Conservation (phyloP, 2,329 filamentous ascomycete genomes). For the Penicillium sp. region DNA sequence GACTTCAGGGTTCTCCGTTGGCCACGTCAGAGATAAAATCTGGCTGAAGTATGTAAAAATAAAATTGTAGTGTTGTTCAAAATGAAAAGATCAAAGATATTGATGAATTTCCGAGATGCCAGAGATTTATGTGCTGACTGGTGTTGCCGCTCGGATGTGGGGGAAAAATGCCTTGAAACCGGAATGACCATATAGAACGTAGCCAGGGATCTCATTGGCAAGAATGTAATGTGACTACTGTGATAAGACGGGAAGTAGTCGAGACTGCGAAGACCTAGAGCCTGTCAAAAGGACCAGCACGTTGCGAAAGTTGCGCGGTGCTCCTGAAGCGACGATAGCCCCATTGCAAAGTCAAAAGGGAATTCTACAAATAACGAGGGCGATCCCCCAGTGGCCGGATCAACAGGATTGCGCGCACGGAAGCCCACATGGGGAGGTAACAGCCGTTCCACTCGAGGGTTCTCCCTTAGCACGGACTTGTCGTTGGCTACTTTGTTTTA, state of each 20-base stretch:
- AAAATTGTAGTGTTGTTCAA: conserved; percentile 1
- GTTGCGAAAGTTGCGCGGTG: conserved; percentile 12
- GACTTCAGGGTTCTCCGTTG: conserved; percentile 17
- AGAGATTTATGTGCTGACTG: conserved; percentile 20
- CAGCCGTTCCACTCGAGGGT: conserved; percentile 9
- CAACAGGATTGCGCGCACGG: conserved; percentile 15
- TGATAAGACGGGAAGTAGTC: conserved; percentile 19
- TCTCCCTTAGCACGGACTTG: conserved; percentile 5
- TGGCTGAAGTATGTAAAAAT: conserved; percentile 7
- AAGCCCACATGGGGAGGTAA: conserved; percentile 14
- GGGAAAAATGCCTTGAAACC: conserved; percentile 13
- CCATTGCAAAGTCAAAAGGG: conserved; percentile 14
- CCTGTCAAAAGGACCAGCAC: conserved; percentile 13
- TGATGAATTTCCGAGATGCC: conserved; percentile 1
- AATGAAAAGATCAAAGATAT: background rate
- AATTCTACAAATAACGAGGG: conserved; percentile 17
- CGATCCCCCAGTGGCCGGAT: conserved; percentile 5
- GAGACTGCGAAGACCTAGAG: conserved; percentile 15
- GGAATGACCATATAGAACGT: conserved; percentile 20
- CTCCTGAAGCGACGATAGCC: conserved; percentile 13
- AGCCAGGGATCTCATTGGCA: conserved; percentile 29
- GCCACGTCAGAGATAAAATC: conserved; percentile 36
- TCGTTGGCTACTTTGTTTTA: conserved; percentile 7
- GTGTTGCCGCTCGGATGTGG: conserved; percentile 20
- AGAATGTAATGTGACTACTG: conserved; percentile 18